A percentile compares a stretch with the other conserved stretches of the same genome.
These are phyloP conservation scores for Dendrobium catenatum DNA, from an alignment of 106 monocot genomes.

Conservation along the genomic window DNA sequence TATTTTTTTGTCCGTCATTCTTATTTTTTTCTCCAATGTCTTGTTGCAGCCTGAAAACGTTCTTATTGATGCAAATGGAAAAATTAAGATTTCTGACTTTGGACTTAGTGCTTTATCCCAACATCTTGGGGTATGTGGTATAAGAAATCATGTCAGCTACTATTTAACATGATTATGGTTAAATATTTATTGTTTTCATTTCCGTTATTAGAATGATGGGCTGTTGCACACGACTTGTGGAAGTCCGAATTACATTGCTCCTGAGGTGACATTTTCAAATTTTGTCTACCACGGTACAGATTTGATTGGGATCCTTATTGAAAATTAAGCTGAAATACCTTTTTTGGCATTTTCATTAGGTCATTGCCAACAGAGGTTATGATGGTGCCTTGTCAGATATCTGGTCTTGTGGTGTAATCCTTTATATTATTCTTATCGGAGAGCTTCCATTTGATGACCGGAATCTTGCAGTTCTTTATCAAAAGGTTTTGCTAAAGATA, in stretches of 20 bases:
- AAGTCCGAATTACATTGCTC: conserved; percentile 92
- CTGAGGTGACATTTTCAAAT: conserved; percentile 34
- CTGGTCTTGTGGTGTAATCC: conserved; percentile 96
- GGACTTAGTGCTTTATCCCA: conserved; percentile 83
- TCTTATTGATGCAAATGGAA: conserved; percentile 70
- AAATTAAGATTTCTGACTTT: conserved; percentile 90
- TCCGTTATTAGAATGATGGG: conserved; percentile 58
- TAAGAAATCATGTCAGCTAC: not conserved
- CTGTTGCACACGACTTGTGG: conserved; percentile 95
- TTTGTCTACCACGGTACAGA: too few species aligned
- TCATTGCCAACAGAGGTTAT: conserved; percentile 82
- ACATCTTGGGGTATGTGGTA: conserved; percentile 19
- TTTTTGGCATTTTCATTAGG: conserved; percentile 27
- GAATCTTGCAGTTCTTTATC: conserved; percentile 89
- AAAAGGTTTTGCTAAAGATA: conserved; percentile 54
- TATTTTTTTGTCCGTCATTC: not conserved
- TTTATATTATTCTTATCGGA: conserved; percentile 77
- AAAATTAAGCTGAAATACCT: not conserved
- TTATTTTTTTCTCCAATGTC: not conserved
- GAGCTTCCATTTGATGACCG: conserved; percentile 88
- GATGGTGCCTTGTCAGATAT: conserved; percentile 85
- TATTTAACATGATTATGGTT: not conserved
- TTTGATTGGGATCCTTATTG: not conserved
- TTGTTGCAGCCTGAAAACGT: conserved; percentile 81
- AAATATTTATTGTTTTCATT: not conserved